Base-by-base conservation (phyloP, 2,329 filamentous ascomycete species). In the Dactylonectria macrodidyma region DNA sequence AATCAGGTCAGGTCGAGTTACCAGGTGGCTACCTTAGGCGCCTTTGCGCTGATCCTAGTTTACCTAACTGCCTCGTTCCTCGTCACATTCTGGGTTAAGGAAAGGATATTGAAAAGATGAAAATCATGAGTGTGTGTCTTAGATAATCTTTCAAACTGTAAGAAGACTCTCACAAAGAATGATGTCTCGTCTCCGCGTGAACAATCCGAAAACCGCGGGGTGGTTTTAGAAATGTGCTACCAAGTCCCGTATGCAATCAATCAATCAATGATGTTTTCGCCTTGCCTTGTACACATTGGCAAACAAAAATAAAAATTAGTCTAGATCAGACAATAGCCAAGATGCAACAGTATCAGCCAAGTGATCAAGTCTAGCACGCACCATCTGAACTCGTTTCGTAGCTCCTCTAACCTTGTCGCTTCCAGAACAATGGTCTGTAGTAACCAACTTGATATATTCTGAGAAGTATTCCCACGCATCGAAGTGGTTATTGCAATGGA, bases 1-100 rank as follows among this genome's bases (percentile, higher is more conserved):
- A 81, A 77, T 12, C 78, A 92, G 12, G 92, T 95, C 3, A 86
- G 89, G 44, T 81, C 82, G 33, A 93, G 91, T 77, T 95, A 95
- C 79, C 88, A 89, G 48, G 62, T 79, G 9, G 83, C 83, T 3
- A 82, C 81, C 4, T 73, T 81, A 56, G 79, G 79, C 52, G 82
- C 84, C 1, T 83, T 87, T 63, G 77, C 78, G 1, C 78, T 86
- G 4, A 78, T 81, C 0, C 68, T 80, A 1, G 52, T 77, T 1
- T 79, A 87, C 36, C 72, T 82, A 6, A 61, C 75, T 3, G 69
- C 81, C 4, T 82, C 84, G 0, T 79, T 88, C 22, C 48, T 81
- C 7, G 78, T 81, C 14, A 76, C 82, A 1, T 78, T 83, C 41
- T 91, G 89, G 68, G 86, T 92, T 11, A 84, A 81, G 66, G 90